A percentile compares a stretch with the other conserved stretches of the same genome.
Conservation (phyloP, 805 yeast genomes). For the Kodamaea laetipori region DNA sequence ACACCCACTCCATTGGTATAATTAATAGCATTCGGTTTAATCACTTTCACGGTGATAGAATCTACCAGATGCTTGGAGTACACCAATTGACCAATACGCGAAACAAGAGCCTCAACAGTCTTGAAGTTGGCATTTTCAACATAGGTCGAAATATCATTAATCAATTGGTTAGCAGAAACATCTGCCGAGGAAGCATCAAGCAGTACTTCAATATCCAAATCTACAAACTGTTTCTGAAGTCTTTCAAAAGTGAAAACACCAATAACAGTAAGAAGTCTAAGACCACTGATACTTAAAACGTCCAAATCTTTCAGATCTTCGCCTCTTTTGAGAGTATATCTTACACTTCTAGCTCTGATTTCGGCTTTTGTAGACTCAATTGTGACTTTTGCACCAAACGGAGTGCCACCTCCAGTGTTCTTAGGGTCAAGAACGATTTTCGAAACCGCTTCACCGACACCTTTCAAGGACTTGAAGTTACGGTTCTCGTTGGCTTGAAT, state of each 20-base stretch:
- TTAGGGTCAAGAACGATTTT: slow-evolving; percentile 45
- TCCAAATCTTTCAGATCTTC: slow-evolving; percentile 21
- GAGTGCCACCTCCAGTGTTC: slow-evolving; percentile 47
- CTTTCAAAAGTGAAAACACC: slow-evolving; percentile 95
- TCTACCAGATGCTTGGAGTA: slow-evolving; percentile 42
- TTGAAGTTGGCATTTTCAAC: slow-evolving; percentile 82
- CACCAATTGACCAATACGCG: slow-evolving; percentile 63
- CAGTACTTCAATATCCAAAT: slow-evolving; percentile 48
- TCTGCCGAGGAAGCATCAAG: slow-evolving; percentile 16
- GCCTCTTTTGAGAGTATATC: slow-evolving; percentile 41
- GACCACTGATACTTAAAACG: slow-evolving; percentile 44
- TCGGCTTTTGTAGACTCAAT: slow-evolving; percentile 56
- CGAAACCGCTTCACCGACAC: slow-evolving; percentile 51
- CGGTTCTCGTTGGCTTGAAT: slow-evolving; percentile 45
- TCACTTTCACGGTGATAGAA: slow-evolving; percentile 59
- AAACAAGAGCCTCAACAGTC: slow-evolving; percentile 91
- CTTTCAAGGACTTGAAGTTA: slow-evolving; percentile 45
- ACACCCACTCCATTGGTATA: slow-evolving; percentile 92
- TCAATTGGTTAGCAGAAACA: slow-evolving; percentile 27
- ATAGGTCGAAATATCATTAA: slow-evolving; percentile 53
- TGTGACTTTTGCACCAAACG: slow-evolving; percentile 29
- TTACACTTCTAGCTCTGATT: slow-evolving; percentile 56
- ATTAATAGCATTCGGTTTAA: slow-evolving; percentile 87
- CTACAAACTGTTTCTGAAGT: slow-evolving; percentile 75
- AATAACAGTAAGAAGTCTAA: slow-evolving; percentile 72